Evolutionary conservation across 768 basidiomycete genomes (phyloP), one percentile per base, ranked within the genome.

Genomic region (Leccinum arenicola): DNA sequence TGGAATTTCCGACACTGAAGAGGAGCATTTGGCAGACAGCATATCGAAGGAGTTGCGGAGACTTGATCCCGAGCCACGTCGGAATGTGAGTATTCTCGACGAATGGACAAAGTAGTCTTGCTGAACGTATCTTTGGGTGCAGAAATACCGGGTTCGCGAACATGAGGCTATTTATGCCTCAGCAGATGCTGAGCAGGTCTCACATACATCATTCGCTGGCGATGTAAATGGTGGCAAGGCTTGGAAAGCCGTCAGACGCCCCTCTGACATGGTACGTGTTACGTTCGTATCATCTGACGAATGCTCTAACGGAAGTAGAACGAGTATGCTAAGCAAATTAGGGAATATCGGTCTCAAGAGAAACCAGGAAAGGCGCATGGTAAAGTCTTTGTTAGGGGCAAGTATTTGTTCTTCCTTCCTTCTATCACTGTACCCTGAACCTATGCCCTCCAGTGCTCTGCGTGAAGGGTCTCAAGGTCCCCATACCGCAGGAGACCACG

Each of bases 341-440:
- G 82, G 67, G 90, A 93, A 73, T 88, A 87, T 60, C 84, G 87
- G 17, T 81, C 84, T 1, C 86, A 89, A 72, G 88, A 91, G 45
- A 88, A 88, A 60, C 77, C 82, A 12, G 88, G 88, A 45, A 95
- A 93, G 66, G 82, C 87, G 1, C 86, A 89, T 57, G 95, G 94
- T 50, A 98, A 97, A 66, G 90, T 98, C 23, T 98, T 98, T 66
- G 92, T 98, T 54, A 90, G 89, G 81, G 92, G 95, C 88, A 60
- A 58, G 80, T 71, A 17, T 45, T 2, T 10, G 9, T 40, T 36
- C 8, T 33, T 56, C 31, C 5, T 36, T 56, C 29, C 5, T 29
- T 35, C 6, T 14, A 25, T 21, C 3, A 2, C 8, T 12, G 35
- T 15, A 40, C 25, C 4, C 54, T 61, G 52, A 64, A 38, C 23